A percentile compares a stretch with the other conserved stretches of the same genome.
Evolutionary conservation across 257 asterid genomes (phyloP).

Genomic region (Solanum medicagineum): DNA sequence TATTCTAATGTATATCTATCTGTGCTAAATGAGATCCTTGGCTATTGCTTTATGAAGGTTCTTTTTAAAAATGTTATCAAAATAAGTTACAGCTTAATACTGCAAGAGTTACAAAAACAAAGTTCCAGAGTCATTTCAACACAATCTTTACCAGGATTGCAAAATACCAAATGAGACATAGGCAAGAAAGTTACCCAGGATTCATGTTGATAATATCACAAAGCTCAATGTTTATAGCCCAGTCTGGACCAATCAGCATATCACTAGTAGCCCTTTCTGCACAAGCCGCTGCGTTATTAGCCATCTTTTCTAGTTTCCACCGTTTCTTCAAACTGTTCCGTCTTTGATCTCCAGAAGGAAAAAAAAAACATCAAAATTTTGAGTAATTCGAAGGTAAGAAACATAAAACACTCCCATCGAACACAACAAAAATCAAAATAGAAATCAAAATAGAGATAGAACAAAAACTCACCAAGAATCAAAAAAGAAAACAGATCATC

Average conservation of each 20-base stretch:
- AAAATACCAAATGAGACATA: conserved; percentile 13
- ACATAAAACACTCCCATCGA: neutral
- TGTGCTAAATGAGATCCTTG: no score
- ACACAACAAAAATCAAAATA: neutral
- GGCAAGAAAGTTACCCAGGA: conserved; percentile 32
- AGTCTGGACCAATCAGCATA: conserved; percentile 87
- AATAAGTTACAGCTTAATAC: neutral
- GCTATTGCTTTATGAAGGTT: no score
- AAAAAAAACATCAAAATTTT: neutral
- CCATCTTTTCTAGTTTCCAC: conserved; percentile 34
- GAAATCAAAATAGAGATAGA: neutral
- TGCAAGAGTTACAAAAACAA: neutral
- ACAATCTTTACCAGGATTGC: neutral
- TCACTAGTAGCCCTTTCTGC: conserved; percentile 98
- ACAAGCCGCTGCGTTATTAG: conserved; percentile 62
- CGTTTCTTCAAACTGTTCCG: conserved; percentile 8
- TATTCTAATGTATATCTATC: no score
- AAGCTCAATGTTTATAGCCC: conserved; percentile 94
- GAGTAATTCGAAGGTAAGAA: neutral
- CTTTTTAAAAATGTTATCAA: no score
- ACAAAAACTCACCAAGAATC: neutral
- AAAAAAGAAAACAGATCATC: neutral
- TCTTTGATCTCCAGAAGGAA: neutral
- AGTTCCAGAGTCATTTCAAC: neutral
- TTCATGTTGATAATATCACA: conserved; percentile 72